Evolutionary conservation across 805 yeast species (phyloP).

Genomic region (Starmera dryadoides): DNA sequence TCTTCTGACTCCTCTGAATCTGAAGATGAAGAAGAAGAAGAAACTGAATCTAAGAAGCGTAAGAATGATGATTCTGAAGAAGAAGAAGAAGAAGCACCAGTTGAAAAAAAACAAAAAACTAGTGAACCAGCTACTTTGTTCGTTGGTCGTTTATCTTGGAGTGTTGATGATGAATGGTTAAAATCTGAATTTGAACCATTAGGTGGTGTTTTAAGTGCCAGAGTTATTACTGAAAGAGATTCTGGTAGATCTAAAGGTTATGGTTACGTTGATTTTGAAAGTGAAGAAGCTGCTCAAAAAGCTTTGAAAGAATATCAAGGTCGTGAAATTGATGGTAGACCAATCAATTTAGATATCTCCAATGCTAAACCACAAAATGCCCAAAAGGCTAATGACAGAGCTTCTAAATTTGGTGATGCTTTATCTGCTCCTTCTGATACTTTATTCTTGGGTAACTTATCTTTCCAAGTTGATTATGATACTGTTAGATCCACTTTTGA

Average conservation of each 20-base stretch:
- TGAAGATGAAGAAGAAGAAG: constrained; percentile 13
- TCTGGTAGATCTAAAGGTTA: constrained; percentile 94
- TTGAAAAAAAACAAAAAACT: constrained; percentile 47
- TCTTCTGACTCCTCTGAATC: constrained; percentile 20
- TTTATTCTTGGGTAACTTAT: constrained; percentile 90
- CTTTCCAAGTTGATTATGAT: constrained; percentile 86
- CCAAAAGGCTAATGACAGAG: constrained; percentile 64
- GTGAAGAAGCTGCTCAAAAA: constrained; percentile 71
- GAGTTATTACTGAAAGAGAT: constrained; percentile 90
- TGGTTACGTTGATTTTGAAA: constrained; percentile 93
- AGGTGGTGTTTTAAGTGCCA: constrained; percentile 82
- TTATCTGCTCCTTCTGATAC: constrained; percentile 94
- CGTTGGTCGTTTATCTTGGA: constrained; percentile 97
- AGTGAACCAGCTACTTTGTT: constrained; percentile 80
- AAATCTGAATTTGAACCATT: constrained; percentile 72
- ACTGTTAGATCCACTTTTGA: constrained; percentile 65
- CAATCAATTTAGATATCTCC: constrained; percentile 89
- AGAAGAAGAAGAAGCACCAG: constrained; percentile 27
- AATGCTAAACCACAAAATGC: constrained; percentile 66
- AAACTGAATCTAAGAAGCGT: constrained; percentile 23
- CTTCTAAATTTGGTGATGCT: constrained; percentile 83
- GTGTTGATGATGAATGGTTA: constrained; percentile 92
- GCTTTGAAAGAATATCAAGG: constrained; percentile 85
- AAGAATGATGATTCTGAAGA: no score
- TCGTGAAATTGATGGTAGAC: constrained; percentile 94